Evolutionary conservation across 352 stramenopile species (phyloP).

Genomic region (Pythium insidiosum): DNA sequence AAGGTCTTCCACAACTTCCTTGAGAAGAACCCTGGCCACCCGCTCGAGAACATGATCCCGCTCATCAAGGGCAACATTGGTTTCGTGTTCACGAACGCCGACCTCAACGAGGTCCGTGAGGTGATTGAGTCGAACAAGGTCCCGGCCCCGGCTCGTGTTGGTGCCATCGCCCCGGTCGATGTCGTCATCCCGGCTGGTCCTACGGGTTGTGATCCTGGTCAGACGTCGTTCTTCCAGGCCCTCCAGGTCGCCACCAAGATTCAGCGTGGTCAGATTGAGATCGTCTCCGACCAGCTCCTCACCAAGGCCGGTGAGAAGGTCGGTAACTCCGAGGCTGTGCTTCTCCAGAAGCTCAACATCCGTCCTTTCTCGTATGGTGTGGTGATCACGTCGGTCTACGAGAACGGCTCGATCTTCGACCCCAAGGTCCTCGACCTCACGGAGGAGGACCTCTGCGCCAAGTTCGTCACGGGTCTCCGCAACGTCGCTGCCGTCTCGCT

Average conservation of each 20-base stretch:
- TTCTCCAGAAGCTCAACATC: constrained; percentile 99
- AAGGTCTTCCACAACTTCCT: constrained; percentile 97
- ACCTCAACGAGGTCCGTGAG: constrained; percentile 91
- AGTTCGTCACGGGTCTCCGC: constrained; percentile 93
- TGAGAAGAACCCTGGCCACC: constrained; percentile 96
- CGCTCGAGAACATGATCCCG: constrained; percentile 84
- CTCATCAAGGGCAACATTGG: constrained; percentile 96
- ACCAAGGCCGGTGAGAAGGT: constrained; percentile 96
- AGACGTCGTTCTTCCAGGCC: constrained; percentile 99
- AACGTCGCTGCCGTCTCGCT: constrained; percentile 95
- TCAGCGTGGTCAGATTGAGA: constrained; percentile 99
- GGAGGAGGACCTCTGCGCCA: constrained; percentile 93
- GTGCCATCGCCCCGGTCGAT: constrained; percentile 92
- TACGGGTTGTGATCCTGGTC: constrained; percentile 98
- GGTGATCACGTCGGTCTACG: constrained; percentile 95
- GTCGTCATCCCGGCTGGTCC: constrained; percentile 96
- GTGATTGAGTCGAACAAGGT: constrained; percentile 87
- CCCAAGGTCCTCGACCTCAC: constrained; percentile 98
- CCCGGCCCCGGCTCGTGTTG: constrained; percentile 95
- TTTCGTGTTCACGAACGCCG: constrained; percentile 99
- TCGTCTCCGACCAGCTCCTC: constrained; percentile 95
- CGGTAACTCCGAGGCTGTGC: constrained; percentile 95
- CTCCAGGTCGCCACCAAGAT: constrained; percentile 99
- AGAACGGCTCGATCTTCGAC: constrained; percentile 99
- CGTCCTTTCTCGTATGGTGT: constrained; percentile 99